These are phyloP conservation scores for Diplodia sapinea DNA, from an alignment of 2,329 filamentous ascomycete species.

Conservation along the genomic window DNA sequence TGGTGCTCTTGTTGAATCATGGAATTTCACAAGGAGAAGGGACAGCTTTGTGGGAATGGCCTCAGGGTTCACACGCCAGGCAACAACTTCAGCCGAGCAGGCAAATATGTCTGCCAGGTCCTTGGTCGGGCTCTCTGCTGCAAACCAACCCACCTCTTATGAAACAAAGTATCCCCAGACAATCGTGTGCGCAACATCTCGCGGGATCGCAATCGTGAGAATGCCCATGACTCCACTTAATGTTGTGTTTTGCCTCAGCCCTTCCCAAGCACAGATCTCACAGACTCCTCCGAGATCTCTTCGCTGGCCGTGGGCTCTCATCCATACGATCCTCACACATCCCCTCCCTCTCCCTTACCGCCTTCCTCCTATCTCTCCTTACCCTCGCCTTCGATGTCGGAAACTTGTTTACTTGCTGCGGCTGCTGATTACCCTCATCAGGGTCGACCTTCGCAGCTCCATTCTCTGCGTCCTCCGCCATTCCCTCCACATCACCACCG, in stretches of 20 bases:
- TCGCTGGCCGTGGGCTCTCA: constrained; percentile 12
- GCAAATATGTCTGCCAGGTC: neutral
- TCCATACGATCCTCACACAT: neutral
- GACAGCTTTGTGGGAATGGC: neutral
- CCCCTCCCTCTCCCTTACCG: neutral
- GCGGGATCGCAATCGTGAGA: neutral
- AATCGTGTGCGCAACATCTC: neutral
- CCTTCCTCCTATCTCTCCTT: constrained; percentile 11
- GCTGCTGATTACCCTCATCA: neutral
- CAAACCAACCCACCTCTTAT: neutral
- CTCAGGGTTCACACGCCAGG: no score
- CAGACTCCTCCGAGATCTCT: constrained; percentile 2
- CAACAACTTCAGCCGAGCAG: no score
- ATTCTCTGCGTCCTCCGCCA: neutral
- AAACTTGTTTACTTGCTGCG: neutral
- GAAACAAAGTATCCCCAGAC: neutral
- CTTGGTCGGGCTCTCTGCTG: neutral
- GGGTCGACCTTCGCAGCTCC: neutral
- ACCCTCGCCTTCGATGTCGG: neutral
- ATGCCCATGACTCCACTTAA: neutral
- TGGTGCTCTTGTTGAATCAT: neutral
- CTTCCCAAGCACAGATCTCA: neutral
- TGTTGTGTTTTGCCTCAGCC: neutral
- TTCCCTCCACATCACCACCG: neutral
- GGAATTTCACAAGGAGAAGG: neutral